These are phyloP conservation scores for Myriosclerotinia duriaeana DNA, from an alignment of 2,329 filamentous ascomycete species.

Conservation along the genomic window DNA sequence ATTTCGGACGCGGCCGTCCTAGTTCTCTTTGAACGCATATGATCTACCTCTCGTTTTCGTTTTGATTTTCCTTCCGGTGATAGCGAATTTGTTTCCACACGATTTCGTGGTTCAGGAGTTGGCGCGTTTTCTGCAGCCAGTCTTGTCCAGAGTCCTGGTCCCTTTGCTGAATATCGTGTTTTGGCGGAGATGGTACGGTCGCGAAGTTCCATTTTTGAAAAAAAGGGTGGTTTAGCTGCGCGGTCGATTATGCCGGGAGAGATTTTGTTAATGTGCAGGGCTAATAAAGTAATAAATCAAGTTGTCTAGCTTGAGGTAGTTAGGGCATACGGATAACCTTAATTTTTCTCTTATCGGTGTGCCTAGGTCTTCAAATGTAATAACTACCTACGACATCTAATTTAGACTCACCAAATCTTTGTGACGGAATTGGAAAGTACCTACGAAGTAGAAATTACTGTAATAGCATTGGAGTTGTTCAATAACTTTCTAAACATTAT, in stretches of 20 bases:
- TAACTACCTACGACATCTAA: too few relatives aligned
- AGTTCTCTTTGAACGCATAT: constrained; percentile 13
- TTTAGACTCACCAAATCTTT: neutral
- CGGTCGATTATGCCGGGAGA: constrained; percentile 6
- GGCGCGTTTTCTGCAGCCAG: neutral
- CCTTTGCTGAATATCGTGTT: constrained; percentile 18
- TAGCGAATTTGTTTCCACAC: neutral
- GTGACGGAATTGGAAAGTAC: neutral
- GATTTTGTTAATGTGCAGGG: constrained; percentile 18
- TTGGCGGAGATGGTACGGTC: constrained; percentile 5
- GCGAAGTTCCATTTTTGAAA: constrained; percentile 18
- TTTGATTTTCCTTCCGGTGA: constrained; percentile 10
- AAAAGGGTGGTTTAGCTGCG: neutral
- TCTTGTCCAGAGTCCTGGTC: constrained; percentile 17
- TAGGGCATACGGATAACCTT: constrained; percentile 14
- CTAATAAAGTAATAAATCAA: constrained; percentile 3
- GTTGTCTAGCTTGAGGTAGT: constrained; percentile 14
- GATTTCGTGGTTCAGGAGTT: constrained; percentile 6
- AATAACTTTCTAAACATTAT: neutral
- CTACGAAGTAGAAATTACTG: neutral
- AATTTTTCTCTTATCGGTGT: constrained; percentile 12
- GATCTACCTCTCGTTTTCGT: constrained; percentile 1
- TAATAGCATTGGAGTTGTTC: neutral
- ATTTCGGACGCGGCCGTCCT: neutral
- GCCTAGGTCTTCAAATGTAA: neutral